Evolutionary conservation across 129 eudicot species (phyloP).

Genomic region (Flaveria trinervia): DNA sequence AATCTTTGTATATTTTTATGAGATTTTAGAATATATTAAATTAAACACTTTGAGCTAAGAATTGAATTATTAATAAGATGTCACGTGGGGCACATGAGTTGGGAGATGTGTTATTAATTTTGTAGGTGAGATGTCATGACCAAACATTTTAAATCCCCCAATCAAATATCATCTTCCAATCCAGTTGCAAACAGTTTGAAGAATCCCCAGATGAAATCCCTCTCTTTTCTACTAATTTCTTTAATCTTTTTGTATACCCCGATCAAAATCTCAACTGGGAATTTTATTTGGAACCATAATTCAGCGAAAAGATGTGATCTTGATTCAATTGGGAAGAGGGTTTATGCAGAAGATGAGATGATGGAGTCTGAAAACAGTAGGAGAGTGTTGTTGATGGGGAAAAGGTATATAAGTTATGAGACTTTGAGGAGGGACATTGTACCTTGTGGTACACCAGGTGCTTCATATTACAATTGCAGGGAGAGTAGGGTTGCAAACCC

Average conservation of each 20-base stretch:
- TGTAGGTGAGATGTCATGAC: slow-evolving; percentile 27
- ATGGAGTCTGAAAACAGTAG: slow-evolving; percentile 59
- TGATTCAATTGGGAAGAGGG: slow-evolving; percentile 36
- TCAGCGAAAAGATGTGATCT: slow-evolving; percentile 29
- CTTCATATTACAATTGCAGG: slow-evolving; percentile 78
- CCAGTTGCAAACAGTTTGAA: background rate
- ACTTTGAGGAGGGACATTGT: slow-evolving; percentile 70
- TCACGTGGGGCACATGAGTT: slow-evolving; percentile 26
- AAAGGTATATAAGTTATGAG: slow-evolving; percentile 69
- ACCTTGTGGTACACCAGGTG: slow-evolving; percentile 78
- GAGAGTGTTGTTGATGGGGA: slow-evolving; percentile 55
- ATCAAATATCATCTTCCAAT: slow-evolving; percentile 8
- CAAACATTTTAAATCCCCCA: background rate
- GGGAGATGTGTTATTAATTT: background rate
- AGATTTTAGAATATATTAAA: no score
- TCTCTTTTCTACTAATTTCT: slow-evolving; percentile 25
- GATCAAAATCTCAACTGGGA: slow-evolving; percentile 33
- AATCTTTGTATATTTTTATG: no score
- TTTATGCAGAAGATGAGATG: slow-evolving; percentile 44
- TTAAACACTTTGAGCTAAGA: no score
- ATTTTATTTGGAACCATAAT: slow-evolving; percentile 31
- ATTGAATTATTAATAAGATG: background rate
- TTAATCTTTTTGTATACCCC: slow-evolving; percentile 12
- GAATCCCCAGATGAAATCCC: slow-evolving; percentile 22
- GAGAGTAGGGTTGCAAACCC: slow-evolving; percentile 52